Base-by-base conservation (phyloP, 1,284 basidiomycete genomes). In the Melanopsichium pennsylvanicum region DNA sequence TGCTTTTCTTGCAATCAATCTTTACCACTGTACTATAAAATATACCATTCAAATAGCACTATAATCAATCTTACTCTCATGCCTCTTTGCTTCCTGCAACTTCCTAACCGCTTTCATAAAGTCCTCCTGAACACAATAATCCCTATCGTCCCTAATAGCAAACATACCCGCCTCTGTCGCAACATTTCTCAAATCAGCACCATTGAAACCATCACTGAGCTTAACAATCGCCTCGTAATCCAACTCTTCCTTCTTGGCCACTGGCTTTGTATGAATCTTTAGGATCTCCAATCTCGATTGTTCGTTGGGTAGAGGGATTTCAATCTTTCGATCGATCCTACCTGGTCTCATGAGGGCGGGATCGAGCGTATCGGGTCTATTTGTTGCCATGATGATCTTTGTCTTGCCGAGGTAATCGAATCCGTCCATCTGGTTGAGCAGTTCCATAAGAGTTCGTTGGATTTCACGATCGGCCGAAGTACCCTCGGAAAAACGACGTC, bases 81-180 rank as follows among this genome's bases (percentile, higher is more conserved):
- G 81, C 39, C 70, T 73, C 70, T 80, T 81, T 13, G 80, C 80
- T 66, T 97, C 95, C 44, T 89, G 89, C 32, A 98, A 88, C 83
- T 99, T 99, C 70, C 96, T 86, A 15, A 92, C 93, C n/a, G 96
- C 96, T 85, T 97, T 98, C 75, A 92, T 93, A 59, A 97, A 85
- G 83, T 98, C 95, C 76, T 97, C 96, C 82, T 93, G 54, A 22
- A 66, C 46, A 23, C 56, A 91, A 74, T 63, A 73, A 55, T 78
- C 76, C 23, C 91, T 86, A 74, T 97, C 94, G 66, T 97, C 94
- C 44, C 96, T 86, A 76, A 99, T 97, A 12, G 96, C 96, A 82
- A 97, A 97, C 93, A 99, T 97, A 46, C 96, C 95, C 8, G 95
- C 93, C 83, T 98, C 96, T 6, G 96, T 98, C 47, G 95, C 89